Conservation (phyloP, 371 early-diverging fungal genomes). For the Rhizopus arrhizus region DNA sequence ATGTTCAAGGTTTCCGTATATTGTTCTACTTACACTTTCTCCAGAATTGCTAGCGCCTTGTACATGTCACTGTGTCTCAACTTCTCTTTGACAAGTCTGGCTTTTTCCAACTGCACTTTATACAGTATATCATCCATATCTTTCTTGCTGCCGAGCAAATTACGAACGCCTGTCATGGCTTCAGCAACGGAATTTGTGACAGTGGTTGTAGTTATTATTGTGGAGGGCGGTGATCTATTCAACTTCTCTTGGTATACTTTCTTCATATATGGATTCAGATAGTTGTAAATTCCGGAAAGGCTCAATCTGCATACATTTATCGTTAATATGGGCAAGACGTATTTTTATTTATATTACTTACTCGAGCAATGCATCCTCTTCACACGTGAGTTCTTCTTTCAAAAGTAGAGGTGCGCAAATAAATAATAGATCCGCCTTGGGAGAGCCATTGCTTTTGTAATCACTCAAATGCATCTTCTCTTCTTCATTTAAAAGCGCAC, state of each 20-base stretch:
- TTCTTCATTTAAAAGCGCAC: conserved; percentile 11
- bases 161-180: conserved; percentile 9
- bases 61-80: conserved; percentile 15
- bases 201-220: conserved; percentile 4
- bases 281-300: conserved; percentile 13
- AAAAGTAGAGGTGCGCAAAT: conserved; percentile 4
- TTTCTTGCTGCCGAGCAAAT: conserved; percentile 14
- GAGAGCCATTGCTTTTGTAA: conserved; percentile 12
- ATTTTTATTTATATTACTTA: conserved; percentile 13
- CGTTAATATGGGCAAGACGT: not conserved
- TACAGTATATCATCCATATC: conserved; percentile 11
- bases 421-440: conserved; percentile 9
- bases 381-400: conserved; percentile 3
- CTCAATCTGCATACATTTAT: conserved; percentile 10
- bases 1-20: conserved; percentile 12
- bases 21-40: conserved; percentile 11
- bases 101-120: conserved; percentile 13
- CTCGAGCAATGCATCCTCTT: conserved; percentile 9
- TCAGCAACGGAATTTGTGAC: conserved; percentile 7
- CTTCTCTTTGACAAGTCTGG: conserved; percentile 17
- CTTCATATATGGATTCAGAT: not conserved
- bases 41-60: conserved; percentile 12
- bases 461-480: conserved; percentile 11
- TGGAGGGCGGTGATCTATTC: not conserved
- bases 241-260: conserved; percentile 7